Evolutionary conservation across 202 grass and related monocot species (phyloP).

Genomic region (Cymbopogon flexuosus): DNA sequence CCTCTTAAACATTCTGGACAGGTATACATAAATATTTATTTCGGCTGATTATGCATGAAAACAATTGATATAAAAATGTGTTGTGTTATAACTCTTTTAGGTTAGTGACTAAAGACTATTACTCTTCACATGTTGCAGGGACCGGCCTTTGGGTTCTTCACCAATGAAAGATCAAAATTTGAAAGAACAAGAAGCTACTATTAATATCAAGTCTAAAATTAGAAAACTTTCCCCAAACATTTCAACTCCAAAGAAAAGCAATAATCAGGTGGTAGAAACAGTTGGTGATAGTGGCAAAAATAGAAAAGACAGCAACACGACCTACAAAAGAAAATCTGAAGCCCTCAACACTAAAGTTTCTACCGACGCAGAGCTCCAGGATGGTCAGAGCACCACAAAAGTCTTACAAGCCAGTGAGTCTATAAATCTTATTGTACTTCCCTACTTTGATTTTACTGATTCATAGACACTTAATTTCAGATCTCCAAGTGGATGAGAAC

Average conservation of each 20-base stretch:
- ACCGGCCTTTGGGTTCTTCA: background rate
- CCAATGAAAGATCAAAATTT: too few species aligned
- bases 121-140: conserved; percentile 28
- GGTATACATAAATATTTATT: conserved; percentile 40
- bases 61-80: background rate
- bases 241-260: conserved; percentile 10
- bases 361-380: background rate
- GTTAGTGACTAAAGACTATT: background rate
- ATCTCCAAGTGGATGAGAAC: too few species aligned
- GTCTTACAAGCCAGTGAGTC: conserved; percentile 24
- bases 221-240: too few species aligned
- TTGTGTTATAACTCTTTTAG: background rate
- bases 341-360: background rate
- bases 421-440: conserved; percentile 5
- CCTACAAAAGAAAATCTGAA: conserved; percentile 31
- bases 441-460: background rate
- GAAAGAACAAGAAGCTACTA: too few species aligned
- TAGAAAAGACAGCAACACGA: conserved; percentile 12
- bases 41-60: background rate
- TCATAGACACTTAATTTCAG: too few species aligned
- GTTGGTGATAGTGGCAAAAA: conserved; percentile 23
- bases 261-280: conserved; percentile 28
- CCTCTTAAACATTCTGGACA: background rate
- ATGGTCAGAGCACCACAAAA: conserved; percentile 5
- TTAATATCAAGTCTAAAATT: too few species aligned